Evolutionary conservation across 257 asterid genomes (phyloP).

Genomic region (Rauvolfia tetraphylla): DNA sequence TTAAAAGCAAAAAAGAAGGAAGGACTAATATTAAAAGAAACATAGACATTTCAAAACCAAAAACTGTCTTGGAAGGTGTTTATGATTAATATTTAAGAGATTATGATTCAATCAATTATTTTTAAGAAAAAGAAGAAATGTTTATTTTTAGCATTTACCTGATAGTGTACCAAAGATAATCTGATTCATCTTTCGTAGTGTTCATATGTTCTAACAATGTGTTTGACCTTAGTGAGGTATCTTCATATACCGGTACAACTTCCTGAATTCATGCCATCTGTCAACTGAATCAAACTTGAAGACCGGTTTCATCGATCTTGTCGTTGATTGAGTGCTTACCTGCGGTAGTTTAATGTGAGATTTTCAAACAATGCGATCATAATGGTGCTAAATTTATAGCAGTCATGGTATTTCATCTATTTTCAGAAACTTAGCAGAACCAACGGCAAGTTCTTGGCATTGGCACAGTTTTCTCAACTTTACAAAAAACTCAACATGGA

Average conservation of each 20-base stretch:
- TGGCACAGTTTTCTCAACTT: no score
- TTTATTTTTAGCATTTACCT: slow-evolving; percentile 34
- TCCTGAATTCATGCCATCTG: slow-evolving; percentile 61
- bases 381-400: not conserved
- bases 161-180: slow-evolving; percentile 79
- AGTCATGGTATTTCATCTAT: no score
- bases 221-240: slow-evolving; percentile 39
- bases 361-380: not conserved
- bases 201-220: slow-evolving; percentile 66
- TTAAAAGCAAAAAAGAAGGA: no score
- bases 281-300: slow-evolving; percentile 42
- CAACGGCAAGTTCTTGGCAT: no score
- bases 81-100: no score
- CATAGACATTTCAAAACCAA: not conserved
- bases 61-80: not conserved
- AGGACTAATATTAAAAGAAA: no score
- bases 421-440: no score
- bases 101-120: no score
- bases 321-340: slow-evolving; percentile 44
- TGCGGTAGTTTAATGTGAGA: slow-evolving; percentile 19
- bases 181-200: slow-evolving; percentile 79
- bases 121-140: not conserved
- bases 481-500: no score
- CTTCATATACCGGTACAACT: slow-evolving; percentile 40
- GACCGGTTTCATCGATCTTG: slow-evolving; percentile 43